Conservation (phyloP, 257 asterid species). For the Solanum phureja region DNA sequence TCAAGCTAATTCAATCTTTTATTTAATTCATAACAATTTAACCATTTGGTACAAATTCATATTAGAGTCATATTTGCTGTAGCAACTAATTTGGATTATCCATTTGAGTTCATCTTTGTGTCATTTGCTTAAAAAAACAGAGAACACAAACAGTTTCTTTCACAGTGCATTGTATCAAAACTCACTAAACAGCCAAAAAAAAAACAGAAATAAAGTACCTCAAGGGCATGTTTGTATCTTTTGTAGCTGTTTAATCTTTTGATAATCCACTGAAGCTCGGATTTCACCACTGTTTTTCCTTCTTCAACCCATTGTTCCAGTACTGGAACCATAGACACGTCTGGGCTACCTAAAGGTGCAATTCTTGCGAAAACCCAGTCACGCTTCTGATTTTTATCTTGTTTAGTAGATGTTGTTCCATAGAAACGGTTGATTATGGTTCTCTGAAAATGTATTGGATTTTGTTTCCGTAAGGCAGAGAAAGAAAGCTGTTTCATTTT, state of each 20-base stretch:
- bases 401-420: background rate
- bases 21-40: background rate
- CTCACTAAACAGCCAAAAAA: background rate
- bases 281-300: constrained; percentile 20
- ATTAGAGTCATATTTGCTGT: no score
- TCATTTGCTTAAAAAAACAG: background rate
- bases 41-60: background rate
- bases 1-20: background rate
- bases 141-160: background rate
- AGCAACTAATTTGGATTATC: no score
- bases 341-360: constrained; percentile 47
- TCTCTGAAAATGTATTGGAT: background rate
- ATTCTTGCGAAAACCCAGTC: constrained; percentile 19
- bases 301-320: constrained; percentile 53
- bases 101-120: no score
- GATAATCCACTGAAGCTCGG: constrained; percentile 21
- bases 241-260: constrained; percentile 14
- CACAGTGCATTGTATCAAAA: background rate
- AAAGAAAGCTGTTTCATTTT: constrained; percentile 7
- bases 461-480: background rate
- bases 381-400: background rate
- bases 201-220: constrained; percentile 21
- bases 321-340: constrained; percentile 28
- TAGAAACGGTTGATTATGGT: background rate
- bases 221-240: constrained; percentile 67